Evolutionary conservation across 352 stramenopile species (phyloP).

Genomic region (Phytophthora sojae): DNA sequence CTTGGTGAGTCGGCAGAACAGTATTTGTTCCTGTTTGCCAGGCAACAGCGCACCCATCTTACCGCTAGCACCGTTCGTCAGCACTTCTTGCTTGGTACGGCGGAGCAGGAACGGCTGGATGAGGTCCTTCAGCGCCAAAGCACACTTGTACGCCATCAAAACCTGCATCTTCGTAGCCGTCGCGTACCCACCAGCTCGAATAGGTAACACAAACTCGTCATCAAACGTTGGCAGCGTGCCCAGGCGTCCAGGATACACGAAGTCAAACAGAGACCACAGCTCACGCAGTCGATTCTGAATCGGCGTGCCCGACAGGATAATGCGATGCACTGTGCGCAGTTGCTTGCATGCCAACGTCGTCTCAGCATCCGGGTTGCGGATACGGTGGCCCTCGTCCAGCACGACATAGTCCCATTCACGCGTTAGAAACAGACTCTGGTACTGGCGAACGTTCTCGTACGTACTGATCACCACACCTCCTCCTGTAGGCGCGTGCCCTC

Average conservation of each 20-base stretch:
- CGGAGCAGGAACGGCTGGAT: constrained; percentile 98
- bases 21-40: constrained; percentile 98
- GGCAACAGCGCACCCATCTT: constrained; percentile 74
- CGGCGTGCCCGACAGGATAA: constrained; percentile 93
- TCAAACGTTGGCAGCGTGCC: constrained; percentile 98
- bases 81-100: constrained; percentile 95
- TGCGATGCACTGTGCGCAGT: constrained; percentile 89
- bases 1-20: constrained; percentile 96
- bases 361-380: constrained; percentile 98
- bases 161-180: constrained; percentile 96
- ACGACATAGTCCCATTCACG: constrained; percentile 98
- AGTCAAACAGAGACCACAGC: constrained; percentile 99
- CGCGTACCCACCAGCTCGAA: constrained; percentile 93
- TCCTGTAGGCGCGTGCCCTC: constrained; percentile 14
- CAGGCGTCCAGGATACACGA: constrained; percentile 97
- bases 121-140: constrained; percentile 95
- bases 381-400: constrained; percentile 99
- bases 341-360: constrained; percentile 96
- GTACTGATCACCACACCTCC: constrained; percentile 96
- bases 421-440: constrained; percentile 90
- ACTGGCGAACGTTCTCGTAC: constrained; percentile 96
- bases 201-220: constrained; percentile 97
- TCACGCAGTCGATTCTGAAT: constrained; percentile 97
- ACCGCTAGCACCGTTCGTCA: constrained; percentile 52
- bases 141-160: constrained; percentile 97